These are phyloP conservation scores for Trebouxiophyceae sp. DNA, from an alignment of 163 green algal species.

Conservation along the genomic window DNA sequence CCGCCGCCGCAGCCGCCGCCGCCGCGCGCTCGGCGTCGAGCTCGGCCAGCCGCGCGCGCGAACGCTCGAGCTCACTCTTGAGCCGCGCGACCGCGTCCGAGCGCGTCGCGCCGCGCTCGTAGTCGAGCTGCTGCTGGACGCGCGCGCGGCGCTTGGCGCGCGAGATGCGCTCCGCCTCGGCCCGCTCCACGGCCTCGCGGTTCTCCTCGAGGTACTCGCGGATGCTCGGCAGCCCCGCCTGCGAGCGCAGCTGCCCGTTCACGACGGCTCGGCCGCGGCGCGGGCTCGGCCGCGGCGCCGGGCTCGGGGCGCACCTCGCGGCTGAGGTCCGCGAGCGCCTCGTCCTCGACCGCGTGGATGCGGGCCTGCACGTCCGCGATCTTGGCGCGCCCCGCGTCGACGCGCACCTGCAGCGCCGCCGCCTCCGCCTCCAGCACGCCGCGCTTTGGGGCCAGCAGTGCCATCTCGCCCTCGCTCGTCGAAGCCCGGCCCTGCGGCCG, in stretches of 20 bases:
- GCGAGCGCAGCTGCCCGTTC: slow-evolving; percentile 13
- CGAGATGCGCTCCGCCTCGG: slow-evolving; percentile 21
- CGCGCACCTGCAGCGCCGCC: slow-evolving; percentile 16
- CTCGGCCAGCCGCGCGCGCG: too few relatives aligned
- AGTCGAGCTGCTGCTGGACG: slow-evolving; percentile 2
- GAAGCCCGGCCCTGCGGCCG: too few relatives aligned
- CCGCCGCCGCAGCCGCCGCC: too few relatives aligned
- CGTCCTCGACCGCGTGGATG: slow-evolving; percentile 69
- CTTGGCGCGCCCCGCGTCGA: slow-evolving; percentile 15
- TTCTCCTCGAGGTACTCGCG: slow-evolving; percentile 64
- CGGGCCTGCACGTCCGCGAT: slow-evolving; percentile 29
- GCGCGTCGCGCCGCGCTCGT: too few relatives aligned
- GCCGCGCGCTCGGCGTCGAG: too few relatives aligned
- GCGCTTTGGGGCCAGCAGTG: slow-evolving; percentile 26
- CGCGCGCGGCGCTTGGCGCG: background rate
- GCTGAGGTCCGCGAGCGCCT: slow-evolving; percentile 66
- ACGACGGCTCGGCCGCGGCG: too few relatives aligned
- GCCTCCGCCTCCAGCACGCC: slow-evolving; percentile 22
- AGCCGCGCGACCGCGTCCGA: too few relatives aligned
- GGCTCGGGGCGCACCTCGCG: too few relatives aligned
- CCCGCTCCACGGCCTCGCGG: slow-evolving; percentile 30
- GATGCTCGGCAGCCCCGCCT: slow-evolving; percentile 77
- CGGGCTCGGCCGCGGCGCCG: too few relatives aligned
- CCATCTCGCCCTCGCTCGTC: slow-evolving; percentile 26
- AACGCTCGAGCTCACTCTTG: too few relatives aligned